Evolutionary conservation across 257 asterid genomes (phyloP).

Genomic region (Voacanga thouarsii): DNA sequence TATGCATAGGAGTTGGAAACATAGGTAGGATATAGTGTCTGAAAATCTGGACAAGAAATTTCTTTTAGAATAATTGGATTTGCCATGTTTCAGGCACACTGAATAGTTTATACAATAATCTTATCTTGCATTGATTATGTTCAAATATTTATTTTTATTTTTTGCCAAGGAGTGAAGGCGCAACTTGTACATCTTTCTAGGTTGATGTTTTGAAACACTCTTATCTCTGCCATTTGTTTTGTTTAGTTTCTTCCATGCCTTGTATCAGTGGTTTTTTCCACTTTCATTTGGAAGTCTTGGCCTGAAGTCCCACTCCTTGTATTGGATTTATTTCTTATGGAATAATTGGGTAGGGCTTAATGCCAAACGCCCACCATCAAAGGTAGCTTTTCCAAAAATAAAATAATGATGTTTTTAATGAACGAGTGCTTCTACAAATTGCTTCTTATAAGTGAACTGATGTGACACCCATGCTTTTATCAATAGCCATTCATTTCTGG

Average conservation of each 20-base stretch:
- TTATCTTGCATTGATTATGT: background rate
- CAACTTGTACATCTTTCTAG: background rate
- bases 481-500: background rate
- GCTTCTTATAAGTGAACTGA: background rate
- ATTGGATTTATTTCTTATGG: too few relatives aligned
- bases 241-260: too few relatives aligned
- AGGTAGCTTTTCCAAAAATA: too few relatives aligned
- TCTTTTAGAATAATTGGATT: background rate
- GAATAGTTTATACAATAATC: background rate
- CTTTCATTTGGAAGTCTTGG: too few relatives aligned
- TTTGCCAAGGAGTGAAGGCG: background rate
- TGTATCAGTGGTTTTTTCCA: too few relatives aligned
- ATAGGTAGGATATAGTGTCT: background rate
- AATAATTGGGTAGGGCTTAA: too few relatives aligned
- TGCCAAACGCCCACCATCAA: too few relatives aligned
- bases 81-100: background rate
- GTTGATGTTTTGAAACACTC: background rate
- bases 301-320: too few relatives aligned
- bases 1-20: background rate
- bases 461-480: background rate
- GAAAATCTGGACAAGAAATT: background rate
- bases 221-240: too few relatives aligned
- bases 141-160: background rate
- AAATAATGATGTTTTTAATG: too few relatives aligned
- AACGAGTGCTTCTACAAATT: too few relatives aligned